Evolutionary conservation across 1,139 yeast genomes (phyloP).

Genomic region (Debaryomycetaceae sp.): DNA sequence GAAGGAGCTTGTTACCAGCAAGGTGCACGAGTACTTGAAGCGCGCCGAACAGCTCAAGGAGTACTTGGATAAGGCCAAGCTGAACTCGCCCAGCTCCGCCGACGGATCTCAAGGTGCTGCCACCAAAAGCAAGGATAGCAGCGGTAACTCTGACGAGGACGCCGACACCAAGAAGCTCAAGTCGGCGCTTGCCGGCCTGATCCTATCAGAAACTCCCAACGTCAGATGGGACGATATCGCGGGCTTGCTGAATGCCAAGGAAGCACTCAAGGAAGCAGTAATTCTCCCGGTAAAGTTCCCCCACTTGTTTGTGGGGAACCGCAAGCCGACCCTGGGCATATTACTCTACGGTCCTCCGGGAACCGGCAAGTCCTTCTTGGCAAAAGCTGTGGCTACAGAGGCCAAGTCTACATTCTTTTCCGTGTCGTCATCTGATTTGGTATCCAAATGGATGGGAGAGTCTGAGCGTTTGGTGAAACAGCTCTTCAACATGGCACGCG

Average conservation of each 20-base stretch:
- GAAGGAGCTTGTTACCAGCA: constrained; percentile 79
- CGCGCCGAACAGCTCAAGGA: constrained; percentile 93
- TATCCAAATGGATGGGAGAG: constrained; percentile 99
- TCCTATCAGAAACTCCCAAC: constrained; percentile 84
- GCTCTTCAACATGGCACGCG: constrained; percentile 90
- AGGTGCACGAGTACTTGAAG: constrained; percentile 82
- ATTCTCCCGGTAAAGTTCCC: constrained; percentile 92
- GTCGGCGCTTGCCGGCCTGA: constrained; percentile 88
- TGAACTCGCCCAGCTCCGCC: constrained; percentile 30
- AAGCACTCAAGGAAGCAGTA: constrained; percentile 94
- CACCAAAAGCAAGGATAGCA: constrained; percentile 45
- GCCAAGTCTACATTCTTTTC: constrained; percentile 95
- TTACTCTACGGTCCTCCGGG: constrained; percentile 97
- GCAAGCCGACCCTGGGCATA: constrained; percentile 90
- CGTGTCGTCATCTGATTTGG: constrained; percentile 88
- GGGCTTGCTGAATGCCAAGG: constrained; percentile 91
- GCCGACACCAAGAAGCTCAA: constrained; percentile 80
- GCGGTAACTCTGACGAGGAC: constrained; percentile 55
- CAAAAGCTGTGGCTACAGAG: constrained; percentile 98
- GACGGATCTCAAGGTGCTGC: constrained; percentile 42
- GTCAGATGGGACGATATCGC: constrained; percentile 95
- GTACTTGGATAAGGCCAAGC: constrained; percentile 59
- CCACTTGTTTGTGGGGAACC: constrained; percentile 84
- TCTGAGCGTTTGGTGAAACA: constrained; percentile 92
- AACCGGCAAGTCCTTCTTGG: constrained; percentile 93